Base-by-base conservation (phyloP, 148 eudicot species). In the Mesembryanthemum crystallinum region DNA sequence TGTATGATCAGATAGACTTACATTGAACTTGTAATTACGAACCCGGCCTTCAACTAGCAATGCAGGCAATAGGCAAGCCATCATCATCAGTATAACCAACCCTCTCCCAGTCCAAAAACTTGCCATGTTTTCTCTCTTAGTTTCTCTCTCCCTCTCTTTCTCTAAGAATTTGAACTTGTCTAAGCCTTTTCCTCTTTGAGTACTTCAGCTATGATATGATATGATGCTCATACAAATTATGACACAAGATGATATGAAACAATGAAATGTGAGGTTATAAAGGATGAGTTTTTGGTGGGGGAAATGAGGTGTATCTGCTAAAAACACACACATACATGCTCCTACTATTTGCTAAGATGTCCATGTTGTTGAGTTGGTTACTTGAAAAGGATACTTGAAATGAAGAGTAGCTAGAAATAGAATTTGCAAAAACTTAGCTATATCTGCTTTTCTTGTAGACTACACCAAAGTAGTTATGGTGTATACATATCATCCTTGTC, bases 21-120 rank as follows among this genome's bases (percentile, higher is more conserved):
- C 91, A 78, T 88, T 86, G 69, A 88, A 88, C 79, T 88, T 88
- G 86, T 88, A 88, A 39, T 79, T 78, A 39, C 91, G 91, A 79
- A 81, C 42, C 10, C 81, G 60, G 27, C 82, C 81, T 63, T 88
- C 85, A 6, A 84, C 87, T 35, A 79, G 33, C 28, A 66, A n/a
- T 1, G 80, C 62, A 11, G 63, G 80, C 75, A 71, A 49, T 27
- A 77, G 25, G 71, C 75, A 77, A 24, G 55, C 75, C 27, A 63
- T 27, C 60, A 75, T 14, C 8, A 65, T 30, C 21, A 71, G 6
- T 17, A 77, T 30, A 60, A 81, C 17, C 73, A 76, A 76, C 73
- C 45, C 73, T 67, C 52, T 67, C 21, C 28, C 73, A 59, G 35
- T 42, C 64, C 76, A 57, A 32, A 10, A 62, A 14, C 21, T 64